Conservation (phyloP, 495 filamentous ascomycete species). For the Aspergillus incahuasiensis region DNA sequence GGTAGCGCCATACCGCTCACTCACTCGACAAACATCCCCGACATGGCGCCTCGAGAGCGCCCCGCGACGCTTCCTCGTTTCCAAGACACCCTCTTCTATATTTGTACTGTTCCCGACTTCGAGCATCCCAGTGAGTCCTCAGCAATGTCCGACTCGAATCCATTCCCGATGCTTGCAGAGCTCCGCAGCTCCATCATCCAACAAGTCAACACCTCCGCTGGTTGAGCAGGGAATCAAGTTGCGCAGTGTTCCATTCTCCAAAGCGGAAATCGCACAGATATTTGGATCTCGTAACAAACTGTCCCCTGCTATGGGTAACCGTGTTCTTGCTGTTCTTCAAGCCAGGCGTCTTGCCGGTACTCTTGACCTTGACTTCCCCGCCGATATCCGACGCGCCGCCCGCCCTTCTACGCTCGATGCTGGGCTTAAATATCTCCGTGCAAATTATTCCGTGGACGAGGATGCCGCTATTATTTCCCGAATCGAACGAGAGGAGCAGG, state of each 20-base stretch:
- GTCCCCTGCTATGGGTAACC: constrained; percentile 52
- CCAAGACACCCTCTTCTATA: constrained; percentile 3
- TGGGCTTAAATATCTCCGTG: constrained; percentile 66
- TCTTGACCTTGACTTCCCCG: constrained; percentile 50
- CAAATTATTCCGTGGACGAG: constrained; percentile 69
- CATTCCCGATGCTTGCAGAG: constrained; percentile 24
- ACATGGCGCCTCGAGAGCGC: constrained; percentile 17
- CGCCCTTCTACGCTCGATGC: constrained; percentile 31
- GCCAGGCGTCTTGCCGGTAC: constrained; percentile 71
- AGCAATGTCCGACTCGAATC: not conserved
- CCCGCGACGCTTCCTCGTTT: constrained; percentile 16
- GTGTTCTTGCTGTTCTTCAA: constrained; percentile 64
- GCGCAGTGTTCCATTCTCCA: constrained; percentile 34
- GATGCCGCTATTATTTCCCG: constrained; percentile 58
- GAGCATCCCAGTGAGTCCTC: not conserved
- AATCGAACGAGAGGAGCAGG: constrained; percentile 53
- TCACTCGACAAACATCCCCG: constrained; percentile 21
- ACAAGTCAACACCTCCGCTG: constrained; percentile 5
- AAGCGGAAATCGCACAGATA: constrained; percentile 53
- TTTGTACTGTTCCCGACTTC: not conserved
- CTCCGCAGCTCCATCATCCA: constrained; percentile 11
- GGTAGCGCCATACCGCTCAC: constrained; percentile 13
- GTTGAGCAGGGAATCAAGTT: constrained; percentile 21
- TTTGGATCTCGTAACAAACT: constrained; percentile 52
- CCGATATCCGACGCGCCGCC: constrained; percentile 39